A percentile compares a stretch with the other conserved stretches of the same genome.
phyloP scores from a whole-genome alignment of 2,329 filamentous ascomycete genomes.

The Dothideomycetes sp. region DNA sequence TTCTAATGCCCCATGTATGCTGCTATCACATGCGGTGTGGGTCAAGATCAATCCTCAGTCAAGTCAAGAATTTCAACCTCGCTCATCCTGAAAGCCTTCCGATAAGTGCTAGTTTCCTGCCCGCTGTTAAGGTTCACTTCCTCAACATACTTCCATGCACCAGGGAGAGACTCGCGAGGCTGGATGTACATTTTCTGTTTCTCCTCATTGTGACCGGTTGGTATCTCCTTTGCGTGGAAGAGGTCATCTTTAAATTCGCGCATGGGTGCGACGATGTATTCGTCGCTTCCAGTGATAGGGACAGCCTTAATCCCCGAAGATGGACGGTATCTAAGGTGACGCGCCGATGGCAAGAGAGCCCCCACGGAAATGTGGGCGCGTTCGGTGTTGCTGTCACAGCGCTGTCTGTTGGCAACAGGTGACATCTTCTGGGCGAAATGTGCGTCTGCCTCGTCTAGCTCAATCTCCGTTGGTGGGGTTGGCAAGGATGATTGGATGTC shows the following conservation, averaged over 20 bases:
- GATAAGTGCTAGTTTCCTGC: conserved; percentile 5
- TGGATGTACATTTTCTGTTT: conserved; percentile 16
- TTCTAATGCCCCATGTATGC: no score
- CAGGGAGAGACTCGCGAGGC: conserved; percentile 20
- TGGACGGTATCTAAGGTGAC: background rate
- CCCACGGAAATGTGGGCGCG: background rate
- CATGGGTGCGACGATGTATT: no score
- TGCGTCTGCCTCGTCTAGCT: background rate
- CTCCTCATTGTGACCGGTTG: no score
- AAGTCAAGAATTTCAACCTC: conserved; percentile 25
- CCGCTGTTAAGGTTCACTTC: conserved; percentile 14
- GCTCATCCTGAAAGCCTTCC: conserved; percentile 19
- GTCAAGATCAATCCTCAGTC: conserved; percentile 15
- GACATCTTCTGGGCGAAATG: no score
- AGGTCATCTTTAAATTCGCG: no score
- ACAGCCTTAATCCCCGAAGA: background rate
- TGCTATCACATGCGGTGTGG: no score
- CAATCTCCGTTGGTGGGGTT: conserved; percentile 2
- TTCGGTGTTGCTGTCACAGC: no score
- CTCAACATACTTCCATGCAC: conserved; percentile 22
- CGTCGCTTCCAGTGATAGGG: background rate
- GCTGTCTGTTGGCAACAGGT: no score
- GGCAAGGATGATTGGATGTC: conserved; percentile 3
- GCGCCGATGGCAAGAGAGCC: background rate
- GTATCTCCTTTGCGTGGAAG: no score